A percentile compares a stretch with the other conserved stretches of the same genome.
These are phyloP conservation scores for Chiua virens DNA, from an alignment of 768 basidiomycete genomes.

Conservation along the genomic window DNA sequence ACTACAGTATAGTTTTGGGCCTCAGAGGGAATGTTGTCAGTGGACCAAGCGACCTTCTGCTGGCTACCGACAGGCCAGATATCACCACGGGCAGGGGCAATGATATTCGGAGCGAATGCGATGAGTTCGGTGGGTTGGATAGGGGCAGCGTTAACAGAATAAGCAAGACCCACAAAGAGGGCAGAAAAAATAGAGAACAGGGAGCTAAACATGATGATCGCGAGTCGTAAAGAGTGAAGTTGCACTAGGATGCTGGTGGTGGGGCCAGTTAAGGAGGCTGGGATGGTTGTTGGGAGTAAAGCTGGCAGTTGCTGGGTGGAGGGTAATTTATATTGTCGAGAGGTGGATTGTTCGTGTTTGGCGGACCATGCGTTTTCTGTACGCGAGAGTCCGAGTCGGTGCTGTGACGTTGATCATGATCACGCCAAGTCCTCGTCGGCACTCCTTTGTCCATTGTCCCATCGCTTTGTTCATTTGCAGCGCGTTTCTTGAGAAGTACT, in stretches of 20 bases:
- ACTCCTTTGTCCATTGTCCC: too few species aligned
- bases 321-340: conserved; percentile 17
- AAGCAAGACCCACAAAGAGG: conserved; percentile 29
- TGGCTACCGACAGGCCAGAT: conserved; percentile 39
- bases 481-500: too few species aligned
- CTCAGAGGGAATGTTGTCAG: conserved; percentile 37
- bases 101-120: conserved; percentile 45
- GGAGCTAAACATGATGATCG: conserved; percentile 21
- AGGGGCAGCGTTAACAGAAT: conserved; percentile 29
- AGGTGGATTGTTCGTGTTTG: conserved; percentile 25
- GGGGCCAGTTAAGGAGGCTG: background rate
- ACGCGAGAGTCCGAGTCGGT: background rate
- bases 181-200: conserved; percentile 29
- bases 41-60: conserved; percentile 46
- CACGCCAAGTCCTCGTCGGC: background rate
- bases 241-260: conserved; percentile 5
- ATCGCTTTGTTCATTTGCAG: too few species aligned
- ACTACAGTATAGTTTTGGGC: conserved; percentile 36
- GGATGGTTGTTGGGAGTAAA: background rate
- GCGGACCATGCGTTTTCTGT: conserved; percentile 7
- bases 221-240: conserved; percentile 23
- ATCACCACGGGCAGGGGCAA: conserved; percentile 29
- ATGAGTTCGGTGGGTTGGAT: conserved; percentile 30
- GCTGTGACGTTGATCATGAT: background rate
- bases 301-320: too few species aligned